Conservation (phyloP, 805 yeast genomes). For the Candida succiphila region DNA sequence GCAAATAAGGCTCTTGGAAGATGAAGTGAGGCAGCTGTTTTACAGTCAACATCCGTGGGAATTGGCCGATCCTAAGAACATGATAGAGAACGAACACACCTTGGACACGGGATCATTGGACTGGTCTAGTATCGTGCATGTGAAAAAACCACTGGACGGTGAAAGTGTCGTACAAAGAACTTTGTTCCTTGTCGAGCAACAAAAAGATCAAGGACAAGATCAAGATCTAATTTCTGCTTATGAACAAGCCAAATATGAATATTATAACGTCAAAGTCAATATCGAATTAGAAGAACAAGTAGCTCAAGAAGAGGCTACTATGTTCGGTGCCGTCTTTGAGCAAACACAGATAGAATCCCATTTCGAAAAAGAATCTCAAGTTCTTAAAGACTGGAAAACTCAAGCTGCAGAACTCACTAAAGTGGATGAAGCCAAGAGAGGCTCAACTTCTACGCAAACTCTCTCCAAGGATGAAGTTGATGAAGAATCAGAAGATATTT, state of each 20-base stretch:
- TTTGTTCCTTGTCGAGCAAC: constrained; percentile 36
- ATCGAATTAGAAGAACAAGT: constrained; percentile 68
- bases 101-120: constrained; percentile 40
- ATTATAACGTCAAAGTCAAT: constrained; percentile 75
- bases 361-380: constrained; percentile 57
- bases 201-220: constrained; percentile 13
- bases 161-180: constrained; percentile 80
- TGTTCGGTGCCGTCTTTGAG: constrained; percentile 75
- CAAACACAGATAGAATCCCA: constrained; percentile 58
- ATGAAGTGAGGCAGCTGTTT: constrained; percentile 70
- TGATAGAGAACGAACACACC: constrained; percentile 66
- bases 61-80: constrained; percentile 75
- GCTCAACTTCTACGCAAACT: constrained; percentile 14
- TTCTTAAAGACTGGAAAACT: constrained; percentile 63
- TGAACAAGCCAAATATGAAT: constrained; percentile 80
- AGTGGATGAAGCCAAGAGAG: constrained; percentile 35
- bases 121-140: constrained; percentile 75
- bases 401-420: constrained; percentile 61
- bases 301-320: constrained; percentile 70
- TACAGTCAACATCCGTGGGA: constrained; percentile 98
- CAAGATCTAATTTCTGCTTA: constrained; percentile 54
- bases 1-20: constrained; percentile 56
- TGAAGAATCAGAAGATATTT: constrained; percentile 1
- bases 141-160: constrained; percentile 72
- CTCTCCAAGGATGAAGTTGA: constrained; percentile 18